Percentiles rank a stretch among this genome's conserved stretches.
Evolutionary conservation across 495 filamentous ascomycete genomes (phyloP).

Genomic region (Trichoderma orchidacearum): DNA sequence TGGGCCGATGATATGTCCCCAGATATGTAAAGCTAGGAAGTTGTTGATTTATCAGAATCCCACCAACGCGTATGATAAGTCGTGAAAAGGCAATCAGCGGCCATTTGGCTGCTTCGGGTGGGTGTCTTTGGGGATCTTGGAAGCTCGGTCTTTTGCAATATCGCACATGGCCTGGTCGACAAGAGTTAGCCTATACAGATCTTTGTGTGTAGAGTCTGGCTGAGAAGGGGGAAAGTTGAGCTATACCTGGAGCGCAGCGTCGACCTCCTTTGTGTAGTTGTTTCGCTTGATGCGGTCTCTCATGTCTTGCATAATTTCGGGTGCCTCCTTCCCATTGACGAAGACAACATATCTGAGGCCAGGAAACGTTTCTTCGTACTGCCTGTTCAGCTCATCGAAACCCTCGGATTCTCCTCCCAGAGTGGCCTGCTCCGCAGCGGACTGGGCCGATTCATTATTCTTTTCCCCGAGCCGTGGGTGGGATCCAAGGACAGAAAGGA

Average conservation of each 20-base stretch:
- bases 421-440: conserved; percentile 65
- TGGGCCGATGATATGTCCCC: background rate
- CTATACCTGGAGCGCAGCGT: conserved; percentile 62
- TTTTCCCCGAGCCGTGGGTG: conserved; percentile 80
- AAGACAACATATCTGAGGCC: conserved; percentile 86
- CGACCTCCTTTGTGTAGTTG: conserved; percentile 52
- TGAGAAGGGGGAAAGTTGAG: background rate
- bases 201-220: background rate
- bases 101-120: background rate
- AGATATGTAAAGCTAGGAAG: background rate
- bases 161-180: conserved; percentile 32
- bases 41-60: background rate
- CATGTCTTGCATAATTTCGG: conserved; percentile 78
- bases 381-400: conserved; percentile 52
- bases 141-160: conserved; percentile 30
- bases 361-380: conserved; percentile 75
- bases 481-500: conserved; percentile 60
- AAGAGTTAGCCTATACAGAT: background rate
- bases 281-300: conserved; percentile 54
- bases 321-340: conserved; percentile 68
- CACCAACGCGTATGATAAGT: background rate
- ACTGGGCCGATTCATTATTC: conserved; percentile 52
- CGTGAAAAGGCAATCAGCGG: background rate
- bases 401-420: conserved; percentile 35
- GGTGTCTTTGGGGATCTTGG: conserved; percentile 16